Evolutionary conservation across 2,329 filamentous ascomycete genomes (phyloP), one percentile per base, ranked within the genome.

Genomic region (Diplodia sapinea): DNA sequence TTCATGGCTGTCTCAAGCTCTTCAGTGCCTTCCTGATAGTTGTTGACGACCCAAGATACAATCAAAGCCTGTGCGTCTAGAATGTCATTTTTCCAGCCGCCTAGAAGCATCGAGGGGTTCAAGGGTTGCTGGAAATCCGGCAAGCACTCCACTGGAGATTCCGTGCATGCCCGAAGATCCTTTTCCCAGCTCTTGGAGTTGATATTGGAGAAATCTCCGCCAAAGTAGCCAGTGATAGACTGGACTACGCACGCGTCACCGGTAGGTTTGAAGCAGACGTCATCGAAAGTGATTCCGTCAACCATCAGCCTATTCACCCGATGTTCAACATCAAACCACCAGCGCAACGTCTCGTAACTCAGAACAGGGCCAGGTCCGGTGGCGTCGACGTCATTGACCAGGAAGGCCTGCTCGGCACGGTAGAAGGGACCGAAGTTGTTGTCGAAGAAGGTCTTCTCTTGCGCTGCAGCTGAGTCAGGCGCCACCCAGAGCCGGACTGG

Each of bases 401-500:
- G 79, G 78, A 99, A 99, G 0, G 89, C 88, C 79, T 99, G 95
- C 78, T 99, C 92, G 0, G 94, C 91, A 50, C 95, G 91, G 80
- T 95, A 99, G 75, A 99, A 99, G 0, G 94, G 93, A 0, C 95
- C 96, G 76, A 99, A 99, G 73, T 93, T 93, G 43, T 87, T 78
- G 76, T 99, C 96, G 71, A 98, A 99, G 76, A 96, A 99, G 1
- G 86, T 86, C 81, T 99, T 99, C 77, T 99, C 94, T 76, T 93
- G 87, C 0, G 95, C 95, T 23, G 96, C 94, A 59, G 89, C 87
- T 4, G 95, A 98, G 9, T 91, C 91, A 8, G 95, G 95, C 73
- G 94, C 94, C n/a, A 99, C 95, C 95, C 95, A 99, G 9, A 99
- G 83, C 57, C 91, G 89, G 12, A 96, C 95, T 6, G 95, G 95